Conservation (phyloP, 2,329 filamentous ascomycete species). For the Diaporthe longicolla region DNA sequence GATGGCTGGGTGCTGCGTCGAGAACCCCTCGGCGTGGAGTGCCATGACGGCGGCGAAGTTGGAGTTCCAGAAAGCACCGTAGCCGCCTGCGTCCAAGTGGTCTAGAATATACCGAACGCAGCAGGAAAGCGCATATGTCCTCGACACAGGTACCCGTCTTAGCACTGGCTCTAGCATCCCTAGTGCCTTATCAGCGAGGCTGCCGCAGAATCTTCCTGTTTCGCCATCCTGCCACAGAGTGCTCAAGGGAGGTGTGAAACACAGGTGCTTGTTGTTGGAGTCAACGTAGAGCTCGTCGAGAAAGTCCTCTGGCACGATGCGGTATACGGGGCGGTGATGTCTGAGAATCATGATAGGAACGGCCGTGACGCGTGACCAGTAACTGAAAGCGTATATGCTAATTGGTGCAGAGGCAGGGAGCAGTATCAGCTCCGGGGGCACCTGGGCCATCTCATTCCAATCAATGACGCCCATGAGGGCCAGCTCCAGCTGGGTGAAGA, state of each 20-base stretch:
- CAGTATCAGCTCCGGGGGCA: background rate
- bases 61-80: slow-evolving; percentile 23
- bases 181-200: slow-evolving; percentile 8
- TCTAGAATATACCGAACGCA: slow-evolving; percentile 49
- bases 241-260: background rate
- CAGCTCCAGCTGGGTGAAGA: background rate
- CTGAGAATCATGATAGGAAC: slow-evolving; percentile 1
- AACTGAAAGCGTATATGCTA: slow-evolving; percentile 3
- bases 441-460: slow-evolving; percentile 19
- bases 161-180: slow-evolving; percentile 3
- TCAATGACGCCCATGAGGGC: background rate
- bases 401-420: slow-evolving; percentile 1
- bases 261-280: background rate
- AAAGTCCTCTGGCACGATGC: slow-evolving; percentile 2
- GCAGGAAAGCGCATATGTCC: slow-evolving; percentile 45
- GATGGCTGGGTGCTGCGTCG: slow-evolving; percentile 38
- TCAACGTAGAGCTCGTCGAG: slow-evolving; percentile 16
- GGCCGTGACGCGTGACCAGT: slow-evolving; percentile 9
- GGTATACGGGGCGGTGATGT: background rate
- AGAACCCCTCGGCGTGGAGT: slow-evolving; percentile 15
- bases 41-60: slow-evolving; percentile 29
- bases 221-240: slow-evolving; percentile 1
- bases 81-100: slow-evolving; percentile 39
- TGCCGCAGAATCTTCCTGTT: slow-evolving; percentile 9
- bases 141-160: slow-evolving; percentile 3